A percentile compares a stretch with the other conserved stretches of the same genome.
Conservation (phyloP, 2,329 filamentous ascomycete species). For the Colletotrichum tofieldiae region DNA sequence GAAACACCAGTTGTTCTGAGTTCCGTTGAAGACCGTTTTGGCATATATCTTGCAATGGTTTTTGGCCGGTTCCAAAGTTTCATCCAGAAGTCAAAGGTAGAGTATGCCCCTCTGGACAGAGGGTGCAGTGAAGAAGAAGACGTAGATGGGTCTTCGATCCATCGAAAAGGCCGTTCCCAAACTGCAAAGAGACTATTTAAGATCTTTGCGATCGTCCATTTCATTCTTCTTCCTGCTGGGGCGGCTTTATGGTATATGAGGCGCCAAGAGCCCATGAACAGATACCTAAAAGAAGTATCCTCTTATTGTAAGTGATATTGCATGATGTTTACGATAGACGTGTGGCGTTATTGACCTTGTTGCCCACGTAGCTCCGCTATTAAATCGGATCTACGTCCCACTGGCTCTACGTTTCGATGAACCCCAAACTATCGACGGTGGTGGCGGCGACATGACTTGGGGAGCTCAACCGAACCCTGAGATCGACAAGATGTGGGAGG, state of each 20-base stretch:
- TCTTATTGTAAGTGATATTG: conserved; percentile 18
- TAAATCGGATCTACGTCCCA: conserved; percentile 18
- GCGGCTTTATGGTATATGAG: background rate
- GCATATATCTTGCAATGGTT: background rate
- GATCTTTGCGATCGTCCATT: background rate
- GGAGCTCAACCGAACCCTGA: conserved; percentile 17
- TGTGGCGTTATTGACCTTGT: background rate
- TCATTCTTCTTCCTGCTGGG: background rate
- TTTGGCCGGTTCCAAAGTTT: background rate
- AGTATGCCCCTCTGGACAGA: conserved; percentile 12
- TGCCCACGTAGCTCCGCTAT: background rate
- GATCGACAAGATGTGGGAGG: conserved; percentile 31
- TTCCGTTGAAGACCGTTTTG: background rate
- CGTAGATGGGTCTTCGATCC: background rate
- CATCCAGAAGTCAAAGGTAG: background rate
- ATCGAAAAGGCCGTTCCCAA: background rate
- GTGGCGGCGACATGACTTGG: conserved; percentile 28
- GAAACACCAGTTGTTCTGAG: background rate
- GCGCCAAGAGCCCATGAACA: background rate
- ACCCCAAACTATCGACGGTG: conserved; percentile 14
- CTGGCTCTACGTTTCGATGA: conserved; percentile 18
- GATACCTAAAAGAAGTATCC: conserved; percentile 4
- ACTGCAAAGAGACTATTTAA: background rate
- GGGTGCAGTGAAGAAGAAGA: conserved; percentile 1
- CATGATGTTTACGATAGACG: background rate